phyloP scores from a whole-genome alignment of 768 basidiomycete species.

The Lactifluus piperatus region DNA sequence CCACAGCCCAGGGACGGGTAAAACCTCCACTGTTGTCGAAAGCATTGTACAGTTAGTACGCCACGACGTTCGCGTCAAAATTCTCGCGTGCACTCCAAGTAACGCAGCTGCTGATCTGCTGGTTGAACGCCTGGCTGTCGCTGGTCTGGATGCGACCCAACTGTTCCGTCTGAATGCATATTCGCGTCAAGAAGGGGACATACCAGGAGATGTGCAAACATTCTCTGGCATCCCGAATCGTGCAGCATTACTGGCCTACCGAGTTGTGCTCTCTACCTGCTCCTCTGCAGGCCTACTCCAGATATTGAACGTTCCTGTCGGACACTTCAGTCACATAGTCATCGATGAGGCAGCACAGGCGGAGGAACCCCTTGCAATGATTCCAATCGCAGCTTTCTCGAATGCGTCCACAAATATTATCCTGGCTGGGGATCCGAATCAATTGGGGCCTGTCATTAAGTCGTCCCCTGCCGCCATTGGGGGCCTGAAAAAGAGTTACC shows the following conservation, averaged over 20 bases:
- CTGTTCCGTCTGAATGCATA: conserved; percentile 48
- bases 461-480: conserved; percentile 24
- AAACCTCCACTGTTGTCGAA: conserved; percentile 32
- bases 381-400: conserved; percentile 30
- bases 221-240: conserved; percentile 32
- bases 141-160: conserved; percentile 20
- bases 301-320: conserved; percentile 38
- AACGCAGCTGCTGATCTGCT: conserved; percentile 31
- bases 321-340: conserved; percentile 54
- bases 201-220: conserved; percentile 28
- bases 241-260: conserved; percentile 32
- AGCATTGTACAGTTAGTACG: conserved; percentile 29
- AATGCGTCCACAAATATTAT: conserved; percentile 30
- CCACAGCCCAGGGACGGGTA: conserved; percentile 34
- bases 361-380: conserved; percentile 47
- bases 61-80: conserved; percentile 18
- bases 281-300: conserved; percentile 41
- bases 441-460: conserved; percentile 31
- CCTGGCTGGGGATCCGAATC: conserved; percentile 31
- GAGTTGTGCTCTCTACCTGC: conserved; percentile 52
- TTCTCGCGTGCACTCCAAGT: conserved; percentile 32
- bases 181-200: conserved; percentile 30
- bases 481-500: conserved; percentile 29
- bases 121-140: conserved; percentile 22
- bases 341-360: conserved; percentile 61